Percentiles rank a stretch among this genome's conserved stretches.
These are phyloP conservation scores for Globisporangium mamillatum DNA, from an alignment of 352 stramenopile species.

Conservation along the genomic window DNA sequence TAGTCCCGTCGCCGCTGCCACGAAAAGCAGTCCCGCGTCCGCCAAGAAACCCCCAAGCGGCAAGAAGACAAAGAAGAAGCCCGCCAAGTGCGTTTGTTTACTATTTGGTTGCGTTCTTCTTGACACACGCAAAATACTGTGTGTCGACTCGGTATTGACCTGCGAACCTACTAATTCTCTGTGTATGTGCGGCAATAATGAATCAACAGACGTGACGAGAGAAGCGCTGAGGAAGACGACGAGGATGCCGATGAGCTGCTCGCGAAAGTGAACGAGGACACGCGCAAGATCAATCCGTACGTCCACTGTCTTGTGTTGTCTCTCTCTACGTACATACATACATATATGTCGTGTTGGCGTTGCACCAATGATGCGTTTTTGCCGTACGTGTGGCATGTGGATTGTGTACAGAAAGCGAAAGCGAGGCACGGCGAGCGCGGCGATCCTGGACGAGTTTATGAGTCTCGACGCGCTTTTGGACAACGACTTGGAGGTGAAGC, in stretches of 20 bases:
- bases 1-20: neutral
- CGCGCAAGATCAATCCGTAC: conserved; percentile 31
- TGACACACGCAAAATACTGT: neutral
- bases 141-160: neutral
- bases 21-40: neutral
- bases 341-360: neutral
- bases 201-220: conserved; percentile 1
- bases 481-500: conserved; percentile 55
- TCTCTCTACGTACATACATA: neutral
- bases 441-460: conserved; percentile 61
- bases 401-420: conserved; percentile 26
- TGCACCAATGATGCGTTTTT: neutral
- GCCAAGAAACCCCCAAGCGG: conserved; percentile 5
- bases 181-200: neutral
- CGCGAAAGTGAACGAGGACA: conserved; percentile 41
- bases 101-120: neutral
- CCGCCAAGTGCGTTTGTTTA: neutral
- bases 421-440: conserved; percentile 20
- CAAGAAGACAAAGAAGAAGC: conserved; percentile 6
- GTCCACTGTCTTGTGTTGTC: neutral
- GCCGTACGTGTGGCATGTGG: neutral
- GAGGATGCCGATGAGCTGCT: conserved; percentile 35
- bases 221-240: conserved; percentile 23
- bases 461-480: conserved; percentile 74
- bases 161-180: neutral